Percentiles rank a stretch among this genome's conserved stretches.
These are phyloP conservation scores for Trichothecium sympodiale DNA, from an alignment of 2,329 filamentous ascomycete genomes.

Conservation along the genomic window DNA sequence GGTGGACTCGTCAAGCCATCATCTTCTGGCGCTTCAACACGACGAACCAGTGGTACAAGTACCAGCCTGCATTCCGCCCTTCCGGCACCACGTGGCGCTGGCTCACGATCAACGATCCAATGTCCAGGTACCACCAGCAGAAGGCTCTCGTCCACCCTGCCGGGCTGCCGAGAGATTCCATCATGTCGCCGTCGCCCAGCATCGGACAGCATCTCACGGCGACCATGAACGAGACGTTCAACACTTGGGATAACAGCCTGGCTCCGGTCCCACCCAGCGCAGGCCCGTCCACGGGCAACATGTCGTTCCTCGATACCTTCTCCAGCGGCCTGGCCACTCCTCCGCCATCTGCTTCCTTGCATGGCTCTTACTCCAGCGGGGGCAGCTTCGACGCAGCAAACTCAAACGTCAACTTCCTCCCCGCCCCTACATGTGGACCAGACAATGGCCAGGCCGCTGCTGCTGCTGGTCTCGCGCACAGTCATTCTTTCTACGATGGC, in stretches of 20 bases:
- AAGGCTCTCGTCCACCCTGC: constrained; percentile 27
- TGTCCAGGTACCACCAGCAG: constrained; percentile 46
- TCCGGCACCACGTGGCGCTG: constrained; percentile 50
- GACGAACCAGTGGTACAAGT: constrained; percentile 40
- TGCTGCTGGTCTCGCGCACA: constrained; percentile 14
- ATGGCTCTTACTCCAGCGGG: constrained; percentile 31
- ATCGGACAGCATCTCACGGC: constrained; percentile 40
- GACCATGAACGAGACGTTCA: constrained; percentile 47
- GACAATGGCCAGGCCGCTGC: constrained; percentile 9
- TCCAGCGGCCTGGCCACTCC: constrained; percentile 44
- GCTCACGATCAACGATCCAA: constrained; percentile 48
- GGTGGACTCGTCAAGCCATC: constrained; percentile 47
- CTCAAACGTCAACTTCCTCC: constrained; percentile 19
- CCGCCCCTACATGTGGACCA: constrained; percentile 14
- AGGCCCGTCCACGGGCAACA: constrained; percentile 14
- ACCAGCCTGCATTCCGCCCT: constrained; percentile 35
- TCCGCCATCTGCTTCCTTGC: constrained; percentile 41
- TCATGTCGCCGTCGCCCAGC: constrained; percentile 43
- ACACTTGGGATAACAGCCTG: constrained; percentile 31
- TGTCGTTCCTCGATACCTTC: constrained; percentile 38
- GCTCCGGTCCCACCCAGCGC: constrained; percentile 4
- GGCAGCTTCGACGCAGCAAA: constrained; percentile 30
- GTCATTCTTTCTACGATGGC: not conserved
- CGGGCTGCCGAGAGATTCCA: constrained; percentile 25
- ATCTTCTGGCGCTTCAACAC: constrained; percentile 53